Evolutionary conservation across 371 early-diverging fungal genomes (phyloP).

Genomic region (Furculomyces boomerangus): DNA sequence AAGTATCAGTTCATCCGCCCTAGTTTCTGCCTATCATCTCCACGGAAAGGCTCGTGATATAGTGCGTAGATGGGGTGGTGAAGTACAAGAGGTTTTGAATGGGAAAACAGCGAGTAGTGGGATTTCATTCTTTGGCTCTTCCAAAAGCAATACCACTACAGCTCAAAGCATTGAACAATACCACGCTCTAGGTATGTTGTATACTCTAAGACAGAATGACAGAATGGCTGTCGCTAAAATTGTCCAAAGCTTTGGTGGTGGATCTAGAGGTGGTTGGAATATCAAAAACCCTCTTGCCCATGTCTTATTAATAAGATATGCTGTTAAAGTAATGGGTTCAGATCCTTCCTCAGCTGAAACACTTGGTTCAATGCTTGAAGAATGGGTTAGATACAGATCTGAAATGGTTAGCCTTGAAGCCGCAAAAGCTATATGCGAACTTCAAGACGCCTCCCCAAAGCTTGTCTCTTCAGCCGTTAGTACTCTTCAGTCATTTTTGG

Average conservation of each 20-base stretch:
- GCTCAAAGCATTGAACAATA: constrained; percentile 77
- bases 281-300: constrained; percentile 72
- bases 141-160: constrained; percentile 10
- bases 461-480: constrained; percentile 84
- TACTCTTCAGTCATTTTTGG: constrained; percentile 79
- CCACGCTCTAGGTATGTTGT: constrained; percentile 90
- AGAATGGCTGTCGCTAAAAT: constrained; percentile 93
- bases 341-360: constrained; percentile 39
- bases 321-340: constrained; percentile 85
- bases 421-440: constrained; percentile 89
- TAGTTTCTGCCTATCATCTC: constrained; percentile 81
- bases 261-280: constrained; percentile 24
- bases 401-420: constrained; percentile 96
- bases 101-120: constrained; percentile 43
- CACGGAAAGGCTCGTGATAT: constrained; percentile 66
- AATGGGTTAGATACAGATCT: constrained; percentile 78
- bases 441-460: constrained; percentile 59
- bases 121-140: constrained; percentile 21
- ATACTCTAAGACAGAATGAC: constrained; percentile 87
- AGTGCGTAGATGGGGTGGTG: constrained; percentile 75
- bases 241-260: constrained; percentile 66
- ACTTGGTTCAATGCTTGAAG: constrained; percentile 71
- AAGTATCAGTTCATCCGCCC: constrained; percentile 74
- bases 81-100: constrained; percentile 71
- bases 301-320: constrained; percentile 82